phyloP scores from a whole-genome alignment of 129 eudicot species.

The Cynara cardunculus region DNA sequence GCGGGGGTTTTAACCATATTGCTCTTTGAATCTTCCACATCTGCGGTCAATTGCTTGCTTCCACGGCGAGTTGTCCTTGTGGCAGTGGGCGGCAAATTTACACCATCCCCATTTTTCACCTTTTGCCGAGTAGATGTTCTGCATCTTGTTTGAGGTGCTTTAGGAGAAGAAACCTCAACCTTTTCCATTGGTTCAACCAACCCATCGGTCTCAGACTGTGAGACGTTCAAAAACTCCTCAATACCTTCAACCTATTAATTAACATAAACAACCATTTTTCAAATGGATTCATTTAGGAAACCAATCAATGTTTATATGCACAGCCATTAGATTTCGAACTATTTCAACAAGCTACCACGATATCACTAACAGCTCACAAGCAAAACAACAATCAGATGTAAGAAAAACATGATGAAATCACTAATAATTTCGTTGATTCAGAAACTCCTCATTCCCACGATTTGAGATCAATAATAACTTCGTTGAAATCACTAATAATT shows the following conservation, averaged over 20 bases:
- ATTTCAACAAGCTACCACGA: background rate
- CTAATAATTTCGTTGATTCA: background rate
- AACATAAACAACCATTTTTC: background rate
- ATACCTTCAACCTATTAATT: constrained; percentile 63
- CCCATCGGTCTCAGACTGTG: constrained; percentile 24
- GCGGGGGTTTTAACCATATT: constrained; percentile 30
- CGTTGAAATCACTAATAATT: no score
- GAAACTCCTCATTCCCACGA: background rate
- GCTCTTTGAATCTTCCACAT: constrained; percentile 28
- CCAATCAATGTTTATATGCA: background rate
- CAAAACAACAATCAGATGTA: background rate
- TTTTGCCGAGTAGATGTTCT: constrained; percentile 34
- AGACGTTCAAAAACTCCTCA: constrained; percentile 39
- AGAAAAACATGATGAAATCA: background rate
- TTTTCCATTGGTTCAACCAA: constrained; percentile 26
- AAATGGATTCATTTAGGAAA: background rate
- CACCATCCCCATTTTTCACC: constrained; percentile 10
- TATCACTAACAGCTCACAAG: background rate
- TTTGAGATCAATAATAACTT: no score
- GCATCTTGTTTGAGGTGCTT: constrained; percentile 37
- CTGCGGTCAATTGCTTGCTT: constrained; percentile 14
- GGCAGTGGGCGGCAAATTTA: constrained; percentile 14
- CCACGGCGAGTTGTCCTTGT: constrained; percentile 41
- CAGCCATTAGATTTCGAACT: background rate
- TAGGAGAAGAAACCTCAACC: constrained; percentile 17